These are phyloP conservation scores for Malus domestica DNA, from an alignment of 306 rosid genomes.

Conservation along the genomic window ASM211411v1 NC_041792.1:30623907-30624406, in stretches of 20 bases:
- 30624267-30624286: not conserved
- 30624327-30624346: not conserved
- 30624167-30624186: not conserved
- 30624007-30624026: slow-evolving; percentile 94
- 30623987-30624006: slow-evolving; percentile 92
- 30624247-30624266: not conserved
- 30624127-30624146: not conserved
- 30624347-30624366: not conserved
- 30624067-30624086: not conserved
- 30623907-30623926: slow-evolving; percentile 48
- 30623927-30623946: slow-evolving; percentile 35
- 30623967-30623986: slow-evolving; percentile 83
- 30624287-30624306: not conserved
- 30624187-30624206: not conserved
- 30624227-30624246: not conserved
- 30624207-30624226: not conserved
- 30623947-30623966: slow-evolving; percentile 82
- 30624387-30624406: not conserved
- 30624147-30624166: not conserved
- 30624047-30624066: not conserved
- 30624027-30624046: slow-evolving; percentile 57
- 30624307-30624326: not conserved
- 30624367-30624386: not conserved
- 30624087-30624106: not conserved
- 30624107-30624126: not conserved